Conservation (phyloP, 495 filamentous ascomycete genomes). For the Xylaria scruposa region DNA sequence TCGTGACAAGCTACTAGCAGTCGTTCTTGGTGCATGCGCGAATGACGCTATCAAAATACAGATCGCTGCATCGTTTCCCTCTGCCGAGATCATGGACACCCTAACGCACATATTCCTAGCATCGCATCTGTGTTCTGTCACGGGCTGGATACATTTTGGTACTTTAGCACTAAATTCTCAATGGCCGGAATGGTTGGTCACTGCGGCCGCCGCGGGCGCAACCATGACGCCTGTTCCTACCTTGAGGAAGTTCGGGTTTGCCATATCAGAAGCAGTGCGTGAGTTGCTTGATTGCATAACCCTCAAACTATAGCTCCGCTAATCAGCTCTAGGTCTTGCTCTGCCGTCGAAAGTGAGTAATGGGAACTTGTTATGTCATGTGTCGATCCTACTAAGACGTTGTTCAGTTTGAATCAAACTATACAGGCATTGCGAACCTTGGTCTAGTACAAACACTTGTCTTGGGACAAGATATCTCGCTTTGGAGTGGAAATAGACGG, state of each 20-base stretch:
- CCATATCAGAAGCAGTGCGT: conserved; percentile 66
- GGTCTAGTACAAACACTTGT: conserved; percentile 62
- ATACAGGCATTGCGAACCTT: conserved; percentile 60
- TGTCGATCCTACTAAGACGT: background rate
- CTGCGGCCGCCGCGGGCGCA: conserved; percentile 62
- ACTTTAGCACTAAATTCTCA: conserved; percentile 59
- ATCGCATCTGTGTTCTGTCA: conserved; percentile 54
- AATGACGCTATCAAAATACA: conserved; percentile 49
- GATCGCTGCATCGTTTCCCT: conserved; percentile 66
- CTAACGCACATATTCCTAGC: conserved; percentile 67
- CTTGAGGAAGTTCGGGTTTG: conserved; percentile 67
- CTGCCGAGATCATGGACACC: conserved; percentile 62
- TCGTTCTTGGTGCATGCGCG: conserved; percentile 59
- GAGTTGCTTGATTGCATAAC: conserved; percentile 23
- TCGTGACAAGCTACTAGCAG: conserved; percentile 63
- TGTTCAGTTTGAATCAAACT: conserved; percentile 62
- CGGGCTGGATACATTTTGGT: conserved; percentile 64
- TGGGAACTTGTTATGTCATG: background rate
- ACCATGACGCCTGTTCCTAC: conserved; percentile 60
- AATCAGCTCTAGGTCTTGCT: conserved; percentile 37
- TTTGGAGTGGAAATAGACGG: conserved; percentile 72
- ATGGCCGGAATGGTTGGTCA: conserved; percentile 62
- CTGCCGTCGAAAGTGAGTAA: conserved; percentile 49
- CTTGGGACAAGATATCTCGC: conserved; percentile 61
- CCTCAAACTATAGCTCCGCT: conserved; percentile 1